Conservation (phyloP, 345 rosid genomes). For the Camelina sativa region DNA sequence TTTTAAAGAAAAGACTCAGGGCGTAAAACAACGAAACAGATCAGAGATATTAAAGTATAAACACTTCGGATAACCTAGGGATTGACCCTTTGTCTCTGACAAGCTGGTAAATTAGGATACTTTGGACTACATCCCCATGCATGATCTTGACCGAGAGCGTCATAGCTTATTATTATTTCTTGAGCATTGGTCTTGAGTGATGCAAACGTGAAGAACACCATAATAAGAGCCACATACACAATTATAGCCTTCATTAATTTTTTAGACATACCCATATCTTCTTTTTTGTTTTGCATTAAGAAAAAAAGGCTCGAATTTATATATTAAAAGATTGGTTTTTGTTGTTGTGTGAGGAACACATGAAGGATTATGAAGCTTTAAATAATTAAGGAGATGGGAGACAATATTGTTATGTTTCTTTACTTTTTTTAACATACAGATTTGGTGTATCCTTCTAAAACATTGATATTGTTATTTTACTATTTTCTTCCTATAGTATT, state of each 20-base stretch:
- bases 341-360: not conserved
- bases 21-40: too few species aligned
- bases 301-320: not conserved
- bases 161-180: constrained; percentile 31
- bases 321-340: not conserved
- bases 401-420: constrained; percentile 27
- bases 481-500: not conserved
- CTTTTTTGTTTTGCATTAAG: not conserved
- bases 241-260: constrained; percentile 15
- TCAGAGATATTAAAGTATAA: too few species aligned
- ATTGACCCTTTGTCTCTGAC: constrained; percentile 7
- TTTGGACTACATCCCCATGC: constrained; percentile 35
- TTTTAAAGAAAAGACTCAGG: too few species aligned
- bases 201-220: constrained; percentile 32
- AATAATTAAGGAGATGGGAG: constrained; percentile 24
- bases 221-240: constrained; percentile 21
- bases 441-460: constrained; percentile 12
- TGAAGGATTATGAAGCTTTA: constrained; percentile 23
- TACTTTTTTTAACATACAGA: constrained; percentile 14
- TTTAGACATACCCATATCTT: constrained; percentile 25
- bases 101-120: not conserved
- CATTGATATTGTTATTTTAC: constrained; percentile 1
- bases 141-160: constrained; percentile 10
- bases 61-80: constrained; percentile 18
- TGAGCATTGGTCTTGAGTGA: constrained; percentile 37